Conservation (phyloP, 1,139 yeast species). For the Lodderomyces orthopsilosis region DNA sequence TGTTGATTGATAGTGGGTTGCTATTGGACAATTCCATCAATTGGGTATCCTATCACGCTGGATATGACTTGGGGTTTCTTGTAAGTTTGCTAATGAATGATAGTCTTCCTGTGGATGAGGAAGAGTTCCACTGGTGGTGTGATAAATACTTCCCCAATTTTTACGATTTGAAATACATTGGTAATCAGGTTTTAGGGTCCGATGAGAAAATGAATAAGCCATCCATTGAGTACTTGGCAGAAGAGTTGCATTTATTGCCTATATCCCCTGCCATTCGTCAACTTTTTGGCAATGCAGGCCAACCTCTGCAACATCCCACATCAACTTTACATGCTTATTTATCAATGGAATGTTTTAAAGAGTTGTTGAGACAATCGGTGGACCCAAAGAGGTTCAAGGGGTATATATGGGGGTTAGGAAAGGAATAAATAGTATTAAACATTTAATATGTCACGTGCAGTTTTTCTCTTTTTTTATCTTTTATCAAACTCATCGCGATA, state of each 20-base stretch:
- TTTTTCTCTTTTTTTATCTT: background rate
- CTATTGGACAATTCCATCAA: conserved; percentile 68
- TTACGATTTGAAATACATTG: conserved; percentile 79
- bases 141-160: conserved; percentile 74
- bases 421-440: background rate
- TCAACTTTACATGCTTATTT: conserved; percentile 52
- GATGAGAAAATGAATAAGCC: conserved; percentile 36
- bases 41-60: conserved; percentile 94
- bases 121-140: conserved; percentile 74
- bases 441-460: background rate
- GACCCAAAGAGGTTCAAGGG: conserved; percentile 47
- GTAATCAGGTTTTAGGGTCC: conserved; percentile 46
- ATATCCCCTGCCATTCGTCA: conserved; percentile 49
- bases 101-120: conserved; percentile 76
- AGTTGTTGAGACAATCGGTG: conserved; percentile 45
- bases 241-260: conserved; percentile 54
- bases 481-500: conserved; percentile 2
- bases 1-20: conserved; percentile 82
- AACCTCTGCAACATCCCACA: conserved; percentile 46
- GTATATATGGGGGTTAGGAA: conserved; percentile 52
- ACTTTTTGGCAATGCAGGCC: conserved; percentile 33
- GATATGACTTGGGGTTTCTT: conserved; percentile 91
- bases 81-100: conserved; percentile 74
- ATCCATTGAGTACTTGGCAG: conserved; percentile 51
- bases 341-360: conserved; percentile 58